phyloP scores from a whole-genome alignment of 495 filamentous ascomycete species.

The Evernia prunastri region DNA sequence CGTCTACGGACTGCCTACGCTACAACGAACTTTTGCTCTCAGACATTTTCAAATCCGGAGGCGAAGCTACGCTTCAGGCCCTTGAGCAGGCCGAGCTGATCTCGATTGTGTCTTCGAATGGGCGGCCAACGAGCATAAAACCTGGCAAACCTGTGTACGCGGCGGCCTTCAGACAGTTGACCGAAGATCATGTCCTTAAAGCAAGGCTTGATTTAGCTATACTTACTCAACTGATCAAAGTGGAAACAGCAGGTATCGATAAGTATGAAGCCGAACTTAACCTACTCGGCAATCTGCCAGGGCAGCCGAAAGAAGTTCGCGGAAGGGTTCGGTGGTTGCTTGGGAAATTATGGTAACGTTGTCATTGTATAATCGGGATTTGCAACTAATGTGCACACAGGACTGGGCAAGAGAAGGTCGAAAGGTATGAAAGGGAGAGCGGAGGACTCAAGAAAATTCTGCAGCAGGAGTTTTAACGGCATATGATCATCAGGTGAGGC shows the following conservation, averaged over 20 bases:
- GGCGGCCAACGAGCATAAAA: constrained; percentile 67
- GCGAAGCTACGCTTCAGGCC: constrained; percentile 66
- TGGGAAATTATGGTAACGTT: constrained; percentile 58
- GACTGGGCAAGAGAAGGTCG: constrained; percentile 63
- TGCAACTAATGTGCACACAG: background rate
- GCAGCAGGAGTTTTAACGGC: constrained; percentile 24
- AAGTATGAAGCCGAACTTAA: constrained; percentile 75
- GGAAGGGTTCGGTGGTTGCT: constrained; percentile 64
- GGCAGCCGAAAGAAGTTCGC: constrained; percentile 54
- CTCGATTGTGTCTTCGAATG: constrained; percentile 60
- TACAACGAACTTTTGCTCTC: constrained; percentile 80
- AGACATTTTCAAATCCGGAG: constrained; percentile 59
- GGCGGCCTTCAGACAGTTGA: constrained; percentile 67
- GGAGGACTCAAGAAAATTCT: constrained; percentile 59
- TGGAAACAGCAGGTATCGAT: constrained; percentile 66
- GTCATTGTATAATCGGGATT: too few relatives aligned
- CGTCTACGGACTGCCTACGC: constrained; percentile 51
- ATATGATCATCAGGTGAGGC: background rate
- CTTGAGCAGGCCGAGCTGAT: constrained; percentile 88
- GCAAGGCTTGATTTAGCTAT: constrained; percentile 69
- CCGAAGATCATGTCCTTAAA: constrained; percentile 63
- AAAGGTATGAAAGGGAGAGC: constrained; percentile 67
- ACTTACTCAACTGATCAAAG: constrained; percentile 57
- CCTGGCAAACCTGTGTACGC: constrained; percentile 84
- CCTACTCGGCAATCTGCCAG: constrained; percentile 54